Percentiles rank a stretch among this genome's conserved stretches.
Evolutionary conservation across 768 basidiomycete species (phyloP).

Genomic region (Boletales sp.): DNA sequence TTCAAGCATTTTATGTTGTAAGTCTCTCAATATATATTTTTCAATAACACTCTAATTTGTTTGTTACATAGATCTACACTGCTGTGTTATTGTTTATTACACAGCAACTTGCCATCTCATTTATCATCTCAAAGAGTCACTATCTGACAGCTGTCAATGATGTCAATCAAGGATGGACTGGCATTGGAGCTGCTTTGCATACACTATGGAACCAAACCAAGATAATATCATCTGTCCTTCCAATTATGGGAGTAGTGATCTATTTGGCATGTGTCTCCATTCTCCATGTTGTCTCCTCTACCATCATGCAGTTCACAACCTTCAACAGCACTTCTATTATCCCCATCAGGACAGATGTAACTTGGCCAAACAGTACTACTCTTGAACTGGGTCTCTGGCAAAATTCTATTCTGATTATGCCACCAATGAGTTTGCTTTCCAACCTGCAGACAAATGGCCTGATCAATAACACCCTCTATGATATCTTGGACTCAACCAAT

Average conservation of each 20-base stretch:
- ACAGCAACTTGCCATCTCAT: slow-evolving; percentile 14
- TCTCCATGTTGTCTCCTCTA: slow-evolving; percentile 19
- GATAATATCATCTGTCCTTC: slow-evolving; percentile 7
- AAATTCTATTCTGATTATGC: neutral
- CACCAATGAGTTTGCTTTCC: neutral
- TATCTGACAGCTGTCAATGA: slow-evolving; percentile 20
- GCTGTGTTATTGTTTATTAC: slow-evolving; percentile 16
- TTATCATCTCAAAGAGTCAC: slow-evolving; percentile 1
- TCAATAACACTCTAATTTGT: neutral
- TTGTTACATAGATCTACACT: slow-evolving; percentile 9
- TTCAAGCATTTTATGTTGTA: slow-evolving; percentile 1
- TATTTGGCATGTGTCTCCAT: slow-evolving; percentile 19
- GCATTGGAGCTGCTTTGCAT: slow-evolving; percentile 16
- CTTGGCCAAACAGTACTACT: slow-evolving; percentile 6
- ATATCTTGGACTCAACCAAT: neutral
- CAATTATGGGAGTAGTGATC: slow-evolving; percentile 8
- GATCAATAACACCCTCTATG: slow-evolving; percentile 12
- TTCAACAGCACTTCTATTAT: slow-evolving; percentile 4
- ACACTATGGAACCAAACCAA: slow-evolving; percentile 14
- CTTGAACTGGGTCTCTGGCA: neutral
- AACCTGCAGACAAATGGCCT: slow-evolving; percentile 6
- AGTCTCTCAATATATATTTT: neutral
- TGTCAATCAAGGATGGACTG: slow-evolving; percentile 15
- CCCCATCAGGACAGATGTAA: neutral
- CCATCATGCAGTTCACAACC: slow-evolving; percentile 18